Base-by-base conservation (phyloP, 108 stramenopile species). In the Skeletonema grethae region DNA sequence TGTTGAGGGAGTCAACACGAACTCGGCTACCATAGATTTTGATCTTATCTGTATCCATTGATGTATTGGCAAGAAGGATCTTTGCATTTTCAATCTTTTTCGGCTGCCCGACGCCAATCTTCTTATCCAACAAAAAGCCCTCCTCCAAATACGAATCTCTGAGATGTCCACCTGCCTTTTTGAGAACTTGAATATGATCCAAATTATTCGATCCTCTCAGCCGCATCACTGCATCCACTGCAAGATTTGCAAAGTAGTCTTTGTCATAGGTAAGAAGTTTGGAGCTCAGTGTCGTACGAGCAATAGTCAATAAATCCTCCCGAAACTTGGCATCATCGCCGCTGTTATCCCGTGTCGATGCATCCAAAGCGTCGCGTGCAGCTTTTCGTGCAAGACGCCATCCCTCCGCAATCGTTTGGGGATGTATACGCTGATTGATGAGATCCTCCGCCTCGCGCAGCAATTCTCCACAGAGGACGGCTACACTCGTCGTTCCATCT, bases 21-120 rank as follows among this genome's bases (percentile, higher is more conserved):
- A 99, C 99, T 22, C 97, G 89, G 55, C 94, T 94, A n/a, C 99
- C 99, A 75, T 99, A 99, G 59, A 99, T 99, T 76, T 99, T 99
- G 84, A 99, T 99, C 82, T 99, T 99, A 76, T 99, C 99, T 5
- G 99, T 98, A 72, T 99, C 99, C 99, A 99, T 99, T 57, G 90
- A 80, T 5, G 99, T 99, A 86, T 99, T 99, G 68, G 97, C 99
- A 30, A 99, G 71, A 60, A 99, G 76, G 72, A 99, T 97, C 80
- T 98, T 98, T 67, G 97, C 97, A 67, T 97, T 97, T 77, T 97
- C 97, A 45, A 99, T 69, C 32, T 95, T 83, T 46, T 90, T 87
- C 34, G 98, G 98, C 84, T 98, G 97, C 7, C 99, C 99, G 25
- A 97, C 93, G 12, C 98, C 98, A 61, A 98, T 95, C 43, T 88